Base-by-base conservation (phyloP, 73 alveolate species). In the Breviolum minutum region DNA sequence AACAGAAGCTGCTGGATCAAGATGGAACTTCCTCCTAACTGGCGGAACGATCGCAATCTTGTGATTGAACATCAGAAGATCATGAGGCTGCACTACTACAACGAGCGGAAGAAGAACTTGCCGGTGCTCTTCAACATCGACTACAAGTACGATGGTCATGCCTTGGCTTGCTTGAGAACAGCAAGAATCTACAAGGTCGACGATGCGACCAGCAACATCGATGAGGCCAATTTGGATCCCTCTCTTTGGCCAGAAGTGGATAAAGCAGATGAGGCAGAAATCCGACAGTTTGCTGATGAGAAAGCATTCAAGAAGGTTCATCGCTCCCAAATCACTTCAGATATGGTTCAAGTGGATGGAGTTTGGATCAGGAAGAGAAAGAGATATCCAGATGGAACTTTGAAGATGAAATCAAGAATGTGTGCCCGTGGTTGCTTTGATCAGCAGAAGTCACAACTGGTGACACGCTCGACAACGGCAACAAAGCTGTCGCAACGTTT, bases 371-470 rank as follows among this genome's bases (percentile, higher is more conserved):
- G 88, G 6, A 80, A 80, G 26, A 11, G 88, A n/a, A 80, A 80
- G 88, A 80, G 64, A 27, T 6, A 29, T 2, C 88, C 88, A 9
- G 4, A 26, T 3, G 88, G 88, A 6, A 16, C 14, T 8, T 24
- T 80, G 68, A 73, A 73, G 82, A 40, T 80, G 88, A 80, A 80
- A 29, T 29, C 68, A 63, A 2, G 88, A 22, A 24, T 80, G 10
- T 80, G 88, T 22, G 88, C 88, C 17, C 66, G 88, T 11, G 88
- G 88, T 1, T 80, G 88, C 64, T n/a, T 32, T 4, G 88, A 80
- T 40, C 68, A 29, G 68, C 64, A 40, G 66, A n/a, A 30, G 88
- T 40, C 62, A 8, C 68, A 80, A 64, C n/a, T 80, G 88, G 24
- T 29, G 2, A 80, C 68, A 11, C n/a, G 88, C 13, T 16, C 48